Base-by-base conservation (phyloP, 257 asterid genomes). In the Lantana camara region DNA sequence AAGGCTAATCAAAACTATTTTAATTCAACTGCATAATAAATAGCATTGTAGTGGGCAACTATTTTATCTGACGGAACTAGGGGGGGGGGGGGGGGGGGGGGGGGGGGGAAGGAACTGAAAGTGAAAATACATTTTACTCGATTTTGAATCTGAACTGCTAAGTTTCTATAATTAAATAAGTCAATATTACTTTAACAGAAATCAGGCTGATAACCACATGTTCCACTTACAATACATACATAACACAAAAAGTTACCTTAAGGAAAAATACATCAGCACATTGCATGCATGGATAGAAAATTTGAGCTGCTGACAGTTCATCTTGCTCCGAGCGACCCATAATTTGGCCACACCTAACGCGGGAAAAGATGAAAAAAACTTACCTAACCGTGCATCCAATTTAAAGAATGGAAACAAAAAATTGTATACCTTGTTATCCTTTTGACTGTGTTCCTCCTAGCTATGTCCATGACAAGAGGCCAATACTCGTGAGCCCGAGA, bases 401-500 rank as follows among this genome's bases (percentile, higher is more conserved):
- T 27, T 35, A 16, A 9, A 17, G 53, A 41, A 46, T 0, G 30
- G 48, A 63, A 55, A 5, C 61, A 13, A 9, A 9, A 45, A 16
- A 27, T n/a, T 44, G 8, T 5, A 45, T 21, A 88, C 98, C 98
- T 81, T 64, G 80, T 0, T 27, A 91, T 75, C 75, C 96, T 81
- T 0, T 92, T 89, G 69, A 91, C 92, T 57, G 77, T 91, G 83
- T 88, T 91, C 62, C 77, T 79, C 61, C 87, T 77, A 22, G 87
- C 96, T 73, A 91, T 88, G 77, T 91, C 97, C 95, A 85, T 80
- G 4, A 91, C 96, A 78, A 86, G 82, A 6, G 96, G 96, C 96
- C 96, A 91, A 78, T 91, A 91, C 63, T 88, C 98, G 12, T 74
- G 80, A 48, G 91, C 82, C 74, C 88, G 71, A 15, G 85, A 65